A percentile compares a stretch with the other conserved stretches of the same genome.
Evolutionary conservation across 176 grass and related monocot genomes (phyloP).

Genomic region (Rhipidocladum racemiflorum): DNA sequence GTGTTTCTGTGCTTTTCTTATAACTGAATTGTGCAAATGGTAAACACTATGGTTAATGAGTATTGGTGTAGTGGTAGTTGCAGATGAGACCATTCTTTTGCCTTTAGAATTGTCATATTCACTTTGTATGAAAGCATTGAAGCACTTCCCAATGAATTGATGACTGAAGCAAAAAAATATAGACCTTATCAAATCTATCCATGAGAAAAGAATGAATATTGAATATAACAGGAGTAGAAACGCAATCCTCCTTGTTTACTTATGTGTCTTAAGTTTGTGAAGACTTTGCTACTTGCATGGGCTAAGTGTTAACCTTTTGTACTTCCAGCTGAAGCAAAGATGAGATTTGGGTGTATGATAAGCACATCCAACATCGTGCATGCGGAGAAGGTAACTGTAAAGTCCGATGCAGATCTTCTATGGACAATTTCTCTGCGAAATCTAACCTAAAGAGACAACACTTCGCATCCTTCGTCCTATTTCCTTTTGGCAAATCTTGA

Average conservation of each 20-base stretch:
- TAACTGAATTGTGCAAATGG: neutral
- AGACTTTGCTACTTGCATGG: neutral
- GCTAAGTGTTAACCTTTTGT: neutral
- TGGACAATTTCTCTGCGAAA: constrained; percentile 71
- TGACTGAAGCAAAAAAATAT: neutral
- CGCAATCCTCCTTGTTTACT: neutral
- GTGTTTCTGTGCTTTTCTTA: neutral
- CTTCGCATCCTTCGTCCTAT: neutral
- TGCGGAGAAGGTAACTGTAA: constrained; percentile 54
- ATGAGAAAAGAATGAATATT: neutral
- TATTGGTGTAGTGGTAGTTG: neutral
- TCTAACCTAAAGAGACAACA: neutral
- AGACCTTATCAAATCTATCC: constrained; percentile 13
- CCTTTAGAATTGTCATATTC: neutral
- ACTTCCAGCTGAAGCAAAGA: constrained; percentile 52
- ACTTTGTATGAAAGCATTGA: neutral
- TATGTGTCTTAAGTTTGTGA: neutral
- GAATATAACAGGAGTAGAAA: neutral
- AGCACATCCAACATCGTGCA: constrained; percentile 74
- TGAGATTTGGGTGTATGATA: constrained; percentile 74
- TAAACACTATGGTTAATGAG: neutral
- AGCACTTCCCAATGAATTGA: neutral
- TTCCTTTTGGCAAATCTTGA: neutral
- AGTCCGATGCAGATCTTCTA: constrained; percentile 58
- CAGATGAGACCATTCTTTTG: neutral